These are phyloP conservation scores for Salvia hispanica DNA, from an alignment of 257 asterid species.

Conservation along the genomic window DNA sequence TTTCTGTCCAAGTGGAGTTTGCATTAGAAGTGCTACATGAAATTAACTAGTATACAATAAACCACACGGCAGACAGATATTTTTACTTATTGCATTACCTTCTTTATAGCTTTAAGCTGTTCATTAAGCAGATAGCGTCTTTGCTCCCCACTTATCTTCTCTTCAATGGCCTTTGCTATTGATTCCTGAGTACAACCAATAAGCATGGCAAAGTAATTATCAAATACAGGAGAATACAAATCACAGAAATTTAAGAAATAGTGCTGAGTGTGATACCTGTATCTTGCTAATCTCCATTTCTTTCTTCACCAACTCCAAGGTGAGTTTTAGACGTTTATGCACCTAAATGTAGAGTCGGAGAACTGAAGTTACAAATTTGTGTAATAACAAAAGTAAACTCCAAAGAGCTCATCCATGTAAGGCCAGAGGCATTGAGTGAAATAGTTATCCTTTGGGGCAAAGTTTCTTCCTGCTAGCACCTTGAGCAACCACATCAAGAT, in stretches of 20 bases:
- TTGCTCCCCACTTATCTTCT: slow-evolving; percentile 97
- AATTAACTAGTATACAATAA: slow-evolving; percentile 15
- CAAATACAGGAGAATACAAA: background rate
- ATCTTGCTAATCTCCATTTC: slow-evolving; percentile 98
- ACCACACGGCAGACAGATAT: slow-evolving; percentile 14
- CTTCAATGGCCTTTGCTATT: slow-evolving; percentile 98
- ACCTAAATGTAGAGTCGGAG: slow-evolving; percentile 51
- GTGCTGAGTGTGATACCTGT: slow-evolving; percentile 57
- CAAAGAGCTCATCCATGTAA: background rate
- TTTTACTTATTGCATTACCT: slow-evolving; percentile 47
- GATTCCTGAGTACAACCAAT: slow-evolving; percentile 63
- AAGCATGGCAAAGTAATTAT: slow-evolving; percentile 28
- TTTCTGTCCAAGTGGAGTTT: slow-evolving; percentile 25
- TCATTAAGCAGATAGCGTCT: slow-evolving; percentile 90
- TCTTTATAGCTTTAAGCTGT: slow-evolving; percentile 97
- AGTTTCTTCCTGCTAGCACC: slow-evolving; percentile 2
- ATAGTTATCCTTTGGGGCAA: background rate
- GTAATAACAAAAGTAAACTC: background rate
- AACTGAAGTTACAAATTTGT: slow-evolving; percentile 18
- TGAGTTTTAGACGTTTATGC: slow-evolving; percentile 76
- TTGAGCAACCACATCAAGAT: slow-evolving; percentile 1
- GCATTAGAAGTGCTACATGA: slow-evolving; percentile 17
- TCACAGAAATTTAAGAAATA: slow-evolving; percentile 8
- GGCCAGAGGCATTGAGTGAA: background rate
- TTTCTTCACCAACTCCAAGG: slow-evolving; percentile 91